Evolutionary conservation across 73 alveolate genomes (phyloP).

Genomic region (Tetrahymena thermophila): DNA sequence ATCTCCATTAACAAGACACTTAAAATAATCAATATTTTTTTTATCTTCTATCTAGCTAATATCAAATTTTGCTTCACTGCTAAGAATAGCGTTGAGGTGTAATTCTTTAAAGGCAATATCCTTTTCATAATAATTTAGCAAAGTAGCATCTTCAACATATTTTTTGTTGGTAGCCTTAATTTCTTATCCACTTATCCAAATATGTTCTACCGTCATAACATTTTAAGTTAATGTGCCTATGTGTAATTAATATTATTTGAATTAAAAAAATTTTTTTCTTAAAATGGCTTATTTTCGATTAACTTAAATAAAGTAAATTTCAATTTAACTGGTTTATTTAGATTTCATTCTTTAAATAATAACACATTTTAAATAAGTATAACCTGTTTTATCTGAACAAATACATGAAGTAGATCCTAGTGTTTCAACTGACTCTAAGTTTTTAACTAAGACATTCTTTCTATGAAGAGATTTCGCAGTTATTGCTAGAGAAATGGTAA

Average conservation of each 20-base stretch:
- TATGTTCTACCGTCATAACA: slow-evolving; percentile 50
- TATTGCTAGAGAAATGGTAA: slow-evolving; percentile 56
- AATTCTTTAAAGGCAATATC: slow-evolving; percentile 18
- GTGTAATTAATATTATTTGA: too few species aligned
- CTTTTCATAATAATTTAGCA: neutral
- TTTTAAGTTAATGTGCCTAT: slow-evolving; percentile 61
- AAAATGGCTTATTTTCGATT: too few species aligned
- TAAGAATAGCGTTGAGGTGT: slow-evolving; percentile 3
- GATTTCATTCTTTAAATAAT: too few species aligned
- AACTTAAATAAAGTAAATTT: too few species aligned
- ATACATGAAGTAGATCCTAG: slow-evolving; percentile 81
- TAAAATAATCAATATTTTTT: neutral
- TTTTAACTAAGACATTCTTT: slow-evolving; percentile 61
- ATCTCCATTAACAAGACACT: neutral
- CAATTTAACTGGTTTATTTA: neutral
- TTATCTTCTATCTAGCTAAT: neutral
- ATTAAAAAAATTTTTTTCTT: too few species aligned
- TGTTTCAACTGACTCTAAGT: slow-evolving; percentile 76
- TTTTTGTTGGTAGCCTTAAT: neutral
- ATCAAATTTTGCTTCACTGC: slow-evolving; percentile 17
- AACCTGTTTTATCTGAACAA: slow-evolving; percentile 82
- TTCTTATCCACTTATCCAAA: slow-evolving; percentile 5
- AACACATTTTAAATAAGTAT: too few species aligned
- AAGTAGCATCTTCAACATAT: neutral
- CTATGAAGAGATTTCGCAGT: slow-evolving; percentile 56